These are phyloP conservation scores for Gossypium lobatum DNA, from an alignment of 441 rosid genomes.

Conservation along the genomic window DNA sequence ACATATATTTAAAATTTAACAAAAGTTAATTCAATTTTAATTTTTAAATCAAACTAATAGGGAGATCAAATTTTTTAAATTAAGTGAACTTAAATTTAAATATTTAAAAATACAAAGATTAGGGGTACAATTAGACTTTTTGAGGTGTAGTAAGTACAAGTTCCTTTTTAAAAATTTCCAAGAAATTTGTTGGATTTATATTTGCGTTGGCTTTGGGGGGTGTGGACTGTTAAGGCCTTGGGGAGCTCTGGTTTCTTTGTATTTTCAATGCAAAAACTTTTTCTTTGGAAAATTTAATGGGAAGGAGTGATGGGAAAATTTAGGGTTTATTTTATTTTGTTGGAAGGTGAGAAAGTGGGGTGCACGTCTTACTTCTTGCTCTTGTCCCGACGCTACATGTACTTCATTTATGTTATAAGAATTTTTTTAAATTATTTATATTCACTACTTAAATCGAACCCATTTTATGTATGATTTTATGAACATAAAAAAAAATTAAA, in stretches of 20 bases:
- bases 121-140: neutral
- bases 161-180: neutral
- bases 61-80: neutral
- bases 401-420: neutral
- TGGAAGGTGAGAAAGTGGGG: conserved; percentile 40
- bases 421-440: neutral
- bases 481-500: neutral
- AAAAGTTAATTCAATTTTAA: neutral
- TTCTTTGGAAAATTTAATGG: neutral
- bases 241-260: conserved; percentile 22
- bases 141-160: neutral
- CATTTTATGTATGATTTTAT: neutral
- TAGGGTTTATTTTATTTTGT: conserved; percentile 32
- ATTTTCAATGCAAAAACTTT: conserved; percentile 4
- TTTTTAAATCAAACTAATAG: neutral
- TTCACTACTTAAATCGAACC: too few species aligned
- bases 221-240: conserved; percentile 17
- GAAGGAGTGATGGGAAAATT: conserved; percentile 22
- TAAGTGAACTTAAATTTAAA: neutral
- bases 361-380: conserved; percentile 40
- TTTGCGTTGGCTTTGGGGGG: conserved; percentile 19
- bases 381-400: conserved; percentile 19
- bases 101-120: neutral
- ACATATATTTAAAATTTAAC: neutral
- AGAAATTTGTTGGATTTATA: neutral